phyloP scores from a whole-genome alignment of 116 monocot genomes.

The Thalassia testudinum region DNA sequence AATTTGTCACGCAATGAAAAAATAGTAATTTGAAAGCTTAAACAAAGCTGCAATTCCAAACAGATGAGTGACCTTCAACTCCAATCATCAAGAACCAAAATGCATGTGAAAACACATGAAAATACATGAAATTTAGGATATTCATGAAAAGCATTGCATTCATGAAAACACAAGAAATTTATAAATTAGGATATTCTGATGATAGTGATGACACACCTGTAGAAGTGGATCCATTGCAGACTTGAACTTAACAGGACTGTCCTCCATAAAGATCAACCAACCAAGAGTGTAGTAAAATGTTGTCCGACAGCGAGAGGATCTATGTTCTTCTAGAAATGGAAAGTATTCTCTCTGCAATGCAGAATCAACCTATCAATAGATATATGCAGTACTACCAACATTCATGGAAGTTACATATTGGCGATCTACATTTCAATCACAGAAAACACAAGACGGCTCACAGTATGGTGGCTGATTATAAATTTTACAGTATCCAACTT shows the following conservation, averaged over 20 bases:
- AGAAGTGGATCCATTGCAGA: conserved; percentile 89
- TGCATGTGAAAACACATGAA: too few relatives aligned
- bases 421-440: too few relatives aligned
- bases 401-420: too few relatives aligned
- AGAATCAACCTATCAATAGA: too few relatives aligned
- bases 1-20: not conserved
- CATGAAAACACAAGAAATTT: too few relatives aligned
- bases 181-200: not conserved
- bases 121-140: too few relatives aligned
- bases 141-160: too few relatives aligned
- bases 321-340: conserved; percentile 84
- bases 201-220: conserved; percentile 24
- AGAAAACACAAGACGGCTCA: conserved; percentile 11
- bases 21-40: not conserved
- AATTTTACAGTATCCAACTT: conserved; percentile 88
- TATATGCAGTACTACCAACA: too few relatives aligned
- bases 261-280: conserved; percentile 94
- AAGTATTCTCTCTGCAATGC: conserved; percentile 70
- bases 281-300: conserved; percentile 92
- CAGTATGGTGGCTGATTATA: conserved; percentile 80
- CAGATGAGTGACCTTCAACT: too few relatives aligned
- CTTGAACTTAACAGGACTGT: conserved; percentile 85
- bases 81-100: too few relatives aligned
- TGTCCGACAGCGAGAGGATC: conserved; percentile 73
- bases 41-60: not conserved